These are phyloP conservation scores for Monilinia polystroma DNA, from an alignment of 2,329 filamentous ascomycete genomes.

Conservation along the genomic window DNA sequence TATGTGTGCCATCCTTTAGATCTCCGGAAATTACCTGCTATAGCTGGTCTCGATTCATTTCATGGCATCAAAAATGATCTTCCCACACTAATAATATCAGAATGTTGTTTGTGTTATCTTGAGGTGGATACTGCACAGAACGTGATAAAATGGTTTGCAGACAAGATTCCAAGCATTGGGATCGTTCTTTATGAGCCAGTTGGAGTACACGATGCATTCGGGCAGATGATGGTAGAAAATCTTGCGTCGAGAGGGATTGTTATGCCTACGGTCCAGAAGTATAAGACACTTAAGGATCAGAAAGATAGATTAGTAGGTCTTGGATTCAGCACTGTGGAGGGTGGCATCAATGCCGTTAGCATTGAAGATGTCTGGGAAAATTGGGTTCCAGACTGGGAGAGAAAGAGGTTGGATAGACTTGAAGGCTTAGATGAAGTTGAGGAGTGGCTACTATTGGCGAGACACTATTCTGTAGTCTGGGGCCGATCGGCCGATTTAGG, in stretches of 20 bases:
- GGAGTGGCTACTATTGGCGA: slow-evolving; percentile 83
- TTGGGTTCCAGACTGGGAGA: slow-evolving; percentile 72
- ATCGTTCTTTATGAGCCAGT: slow-evolving; percentile 89
- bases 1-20: slow-evolving; percentile 52
- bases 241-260: slow-evolving; percentile 77
- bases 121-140: slow-evolving; percentile 60
- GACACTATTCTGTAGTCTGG: slow-evolving; percentile 90
- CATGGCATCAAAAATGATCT: slow-evolving; percentile 53
- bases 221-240: slow-evolving; percentile 88
- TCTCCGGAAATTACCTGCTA: slow-evolving; percentile 36
- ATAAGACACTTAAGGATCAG: slow-evolving; percentile 68
- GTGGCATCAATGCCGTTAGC: slow-evolving; percentile 55
- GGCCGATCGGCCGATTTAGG: slow-evolving; percentile 56
- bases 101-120: slow-evolving; percentile 94
- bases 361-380: slow-evolving; percentile 70
- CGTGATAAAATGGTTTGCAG: slow-evolving; percentile 65
- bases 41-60: slow-evolving; percentile 36
- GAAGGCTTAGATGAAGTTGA: slow-evolving; percentile 95
- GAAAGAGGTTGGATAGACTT: slow-evolving; percentile 71
- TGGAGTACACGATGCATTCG: slow-evolving; percentile 79
- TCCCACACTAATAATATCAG: slow-evolving; percentile 85
- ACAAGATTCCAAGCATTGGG: slow-evolving; percentile 49
- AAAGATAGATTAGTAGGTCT: slow-evolving; percentile 61
- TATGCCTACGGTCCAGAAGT: slow-evolving; percentile 77
- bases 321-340: slow-evolving; percentile 54